Evolutionary conservation across 2,329 filamentous ascomycete genomes (phyloP).

Genomic region (Xylariaceae sp.): DNA sequence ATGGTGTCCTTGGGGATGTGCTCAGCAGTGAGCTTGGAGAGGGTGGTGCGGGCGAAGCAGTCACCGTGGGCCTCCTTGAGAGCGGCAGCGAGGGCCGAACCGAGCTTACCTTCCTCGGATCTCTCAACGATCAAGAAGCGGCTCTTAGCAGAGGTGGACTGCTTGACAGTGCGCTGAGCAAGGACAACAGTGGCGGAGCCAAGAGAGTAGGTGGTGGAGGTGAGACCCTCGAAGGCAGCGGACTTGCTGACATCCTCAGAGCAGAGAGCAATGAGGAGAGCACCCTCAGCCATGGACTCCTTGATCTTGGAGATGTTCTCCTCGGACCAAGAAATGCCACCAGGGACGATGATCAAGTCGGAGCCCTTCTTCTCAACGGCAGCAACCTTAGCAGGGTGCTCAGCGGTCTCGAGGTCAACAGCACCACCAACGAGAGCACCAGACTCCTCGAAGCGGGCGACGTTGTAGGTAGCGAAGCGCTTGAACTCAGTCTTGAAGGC

Average conservation of each 20-base stretch:
- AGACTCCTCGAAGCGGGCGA: not conserved
- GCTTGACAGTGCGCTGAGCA: not conserved
- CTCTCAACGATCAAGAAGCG: constrained; percentile 13
- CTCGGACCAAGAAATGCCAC: not conserved
- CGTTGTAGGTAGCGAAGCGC: constrained; percentile 5
- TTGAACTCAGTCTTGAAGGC: not conserved
- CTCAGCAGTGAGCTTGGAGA: constrained; percentile 6
- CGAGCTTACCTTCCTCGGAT: not conserved
- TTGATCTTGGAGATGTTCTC: not conserved
- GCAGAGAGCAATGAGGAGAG: not conserved
- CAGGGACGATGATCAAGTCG: constrained; percentile 3
- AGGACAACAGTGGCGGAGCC: not conserved
- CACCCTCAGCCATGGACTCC: not conserved
- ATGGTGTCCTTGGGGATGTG: not conserved
- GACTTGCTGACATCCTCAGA: not conserved
- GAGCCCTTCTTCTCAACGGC: not conserved
- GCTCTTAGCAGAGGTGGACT: not conserved
- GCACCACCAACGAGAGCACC: not conserved
- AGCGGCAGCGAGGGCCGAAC: not conserved
- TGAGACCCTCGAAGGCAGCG: not conserved
- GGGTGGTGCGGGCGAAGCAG: not conserved
- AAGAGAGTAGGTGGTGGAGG: not conserved
- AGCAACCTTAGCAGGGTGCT: not conserved
- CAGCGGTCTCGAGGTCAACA: constrained; percentile 1
- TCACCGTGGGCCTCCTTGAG: not conserved